Percentiles rank a stretch among this genome's conserved stretches.
phyloP scores from a whole-genome alignment of 805 yeast species.

The Diddensiella transvaalensis region DNA sequence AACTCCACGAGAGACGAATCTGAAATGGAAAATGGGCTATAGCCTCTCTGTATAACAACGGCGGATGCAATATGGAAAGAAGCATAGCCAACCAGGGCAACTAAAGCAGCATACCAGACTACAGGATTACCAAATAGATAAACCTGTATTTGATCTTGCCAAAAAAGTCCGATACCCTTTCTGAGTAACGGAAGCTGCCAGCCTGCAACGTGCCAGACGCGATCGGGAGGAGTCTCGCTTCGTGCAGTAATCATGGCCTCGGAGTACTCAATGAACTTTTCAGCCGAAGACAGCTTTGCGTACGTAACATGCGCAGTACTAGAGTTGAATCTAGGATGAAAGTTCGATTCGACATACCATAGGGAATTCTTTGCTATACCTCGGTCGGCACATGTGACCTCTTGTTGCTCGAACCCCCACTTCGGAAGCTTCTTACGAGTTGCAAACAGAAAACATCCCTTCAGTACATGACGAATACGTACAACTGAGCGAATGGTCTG shows the following conservation, averaged over 20 bases:
- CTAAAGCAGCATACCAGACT: slow-evolving; percentile 14
- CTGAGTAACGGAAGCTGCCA: slow-evolving; percentile 14
- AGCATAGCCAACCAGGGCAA: slow-evolving; percentile 9
- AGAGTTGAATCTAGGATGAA: slow-evolving; percentile 42
- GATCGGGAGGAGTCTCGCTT: not conserved
- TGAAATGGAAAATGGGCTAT: not conserved
- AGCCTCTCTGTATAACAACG: slow-evolving; percentile 16
- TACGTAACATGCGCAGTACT: slow-evolving; percentile 14
- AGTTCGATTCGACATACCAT: slow-evolving; percentile 61
- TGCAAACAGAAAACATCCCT: slow-evolving; percentile 56
- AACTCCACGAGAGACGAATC: slow-evolving; percentile 30
- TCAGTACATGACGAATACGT: slow-evolving; percentile 53
- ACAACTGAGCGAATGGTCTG: slow-evolving; percentile 52
- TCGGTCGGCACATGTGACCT: slow-evolving; percentile 66
- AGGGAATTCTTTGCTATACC: slow-evolving; percentile 55
- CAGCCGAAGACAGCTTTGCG: slow-evolving; percentile 8
- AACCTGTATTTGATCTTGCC: slow-evolving; percentile 16
- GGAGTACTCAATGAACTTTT: slow-evolving; percentile 16
- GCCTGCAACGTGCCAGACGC: not conserved
- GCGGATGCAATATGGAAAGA: slow-evolving; percentile 11
- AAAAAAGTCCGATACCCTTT: slow-evolving; percentile 10
- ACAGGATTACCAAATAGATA: slow-evolving; percentile 17
- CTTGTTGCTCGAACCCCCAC: slow-evolving; percentile 70
- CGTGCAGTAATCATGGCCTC: slow-evolving; percentile 16
- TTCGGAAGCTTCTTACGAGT: slow-evolving; percentile 60